Base-by-base conservation (phyloP, 768 basidiomycete species). In the Mycena maculata region DNA sequence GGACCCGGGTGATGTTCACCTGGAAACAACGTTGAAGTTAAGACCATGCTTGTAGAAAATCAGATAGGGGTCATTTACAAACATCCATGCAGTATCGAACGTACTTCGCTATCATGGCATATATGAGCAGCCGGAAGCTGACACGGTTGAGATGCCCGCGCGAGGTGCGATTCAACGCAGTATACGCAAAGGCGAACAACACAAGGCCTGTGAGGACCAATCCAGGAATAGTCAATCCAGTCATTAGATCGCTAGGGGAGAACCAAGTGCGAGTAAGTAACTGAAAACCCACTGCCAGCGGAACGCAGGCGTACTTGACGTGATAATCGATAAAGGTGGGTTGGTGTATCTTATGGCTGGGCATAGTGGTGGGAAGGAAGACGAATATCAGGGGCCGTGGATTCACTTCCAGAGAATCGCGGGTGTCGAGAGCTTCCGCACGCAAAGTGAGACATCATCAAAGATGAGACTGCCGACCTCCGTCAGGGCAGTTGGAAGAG, bases 71-170 rank as follows among this genome's bases (percentile, higher is more conserved):
- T 22, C 3, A 7, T 22, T 5, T 45, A 22, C 23, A 3, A 22
- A 45, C 8, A 45, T 3, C 27, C 7, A 12, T 50, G 27, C 12
- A 16, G 3, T 47, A 27, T 25, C 23, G n/a, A 45, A 49, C 45
- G 59, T 28, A 60, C 59, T 41, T 41, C 48, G 48, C 25, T 60
- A 60, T 16, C 48, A 60, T 20, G n/a, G 59, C 59, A 27, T 41
- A 60, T 52, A 50, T 48, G 25, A 60, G 59, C 36, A 60, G 39
- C 16, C 59, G 59, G 28, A 60, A 52, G 23, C 53, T 38, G 25
- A 38, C 53, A 4, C 53, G 33, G 36, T 38, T 41, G 22, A 55
- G 16, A 22, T 41, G 33, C 13, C 8, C 12, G 20, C 53, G 33
- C 4, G 39, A 55, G n/a, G 30, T 31, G 16, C 4, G 49, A 28